Evolutionary conservation across 1,139 yeast genomes (phyloP).

Genomic region (Yamadazyma buinensis): DNA sequence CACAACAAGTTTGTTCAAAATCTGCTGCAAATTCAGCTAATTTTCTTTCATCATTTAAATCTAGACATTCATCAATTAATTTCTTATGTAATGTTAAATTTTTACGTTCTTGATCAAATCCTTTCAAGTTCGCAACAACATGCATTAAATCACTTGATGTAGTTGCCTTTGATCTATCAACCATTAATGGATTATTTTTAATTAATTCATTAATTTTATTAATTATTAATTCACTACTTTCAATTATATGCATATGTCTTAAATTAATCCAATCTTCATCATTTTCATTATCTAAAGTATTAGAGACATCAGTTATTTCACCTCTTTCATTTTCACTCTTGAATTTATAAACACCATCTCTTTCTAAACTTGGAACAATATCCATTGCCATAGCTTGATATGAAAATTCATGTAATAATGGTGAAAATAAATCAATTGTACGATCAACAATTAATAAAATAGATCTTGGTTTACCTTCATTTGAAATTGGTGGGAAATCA

Average conservation of each 20-base stretch:
- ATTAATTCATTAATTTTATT: constrained; percentile 64
- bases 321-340: constrained; percentile 61
- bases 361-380: constrained; percentile 46
- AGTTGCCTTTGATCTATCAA: constrained; percentile 59
- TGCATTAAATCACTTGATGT: constrained; percentile 60
- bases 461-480: constrained; percentile 62
- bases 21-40: constrained; percentile 62
- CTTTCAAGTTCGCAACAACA: constrained; percentile 64
- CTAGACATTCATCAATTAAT: constrained; percentile 56
- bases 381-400: constrained; percentile 95
- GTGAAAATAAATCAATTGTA: constrained; percentile 77
- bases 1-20: constrained; percentile 71
- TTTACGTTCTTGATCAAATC: constrained; percentile 64
- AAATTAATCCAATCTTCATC: constrained; percentile 76
- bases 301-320: constrained; percentile 37
- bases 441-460: constrained; percentile 77
- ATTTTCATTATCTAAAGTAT: constrained; percentile 50
- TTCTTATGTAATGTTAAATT: constrained; percentile 58
- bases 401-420: constrained; percentile 85
- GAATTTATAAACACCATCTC: constrained; percentile 57
- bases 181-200: constrained; percentile 67
- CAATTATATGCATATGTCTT: constrained; percentile 75
- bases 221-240: constrained; percentile 63
- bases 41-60: constrained; percentile 47
- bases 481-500: constrained; percentile 59